Evolutionary conservation across 2,329 filamentous ascomycete species (phyloP).

Genomic region (Colletotrichum melonis): DNA sequence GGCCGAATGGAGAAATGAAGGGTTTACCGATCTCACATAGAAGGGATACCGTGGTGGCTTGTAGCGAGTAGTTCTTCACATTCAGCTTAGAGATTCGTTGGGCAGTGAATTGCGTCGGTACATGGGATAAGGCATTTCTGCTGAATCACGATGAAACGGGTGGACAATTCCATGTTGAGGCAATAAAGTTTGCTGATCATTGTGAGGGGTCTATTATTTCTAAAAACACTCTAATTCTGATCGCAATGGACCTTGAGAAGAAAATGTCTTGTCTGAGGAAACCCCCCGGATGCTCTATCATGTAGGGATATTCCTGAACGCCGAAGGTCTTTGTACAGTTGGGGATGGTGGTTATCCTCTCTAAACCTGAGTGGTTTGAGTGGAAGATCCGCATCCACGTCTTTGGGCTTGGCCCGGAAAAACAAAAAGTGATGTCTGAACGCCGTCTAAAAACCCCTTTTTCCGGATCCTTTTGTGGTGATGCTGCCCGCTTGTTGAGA

Average conservation of each 20-base stretch:
- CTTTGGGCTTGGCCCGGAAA: not conserved
- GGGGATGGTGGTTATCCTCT: not conserved
- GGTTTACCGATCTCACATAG: no score
- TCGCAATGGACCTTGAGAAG: not conserved
- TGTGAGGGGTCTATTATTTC: conserved; percentile 23
- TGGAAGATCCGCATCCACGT: not conserved
- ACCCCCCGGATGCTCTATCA: conserved; percentile 23
- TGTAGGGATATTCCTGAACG: conserved; percentile 30
- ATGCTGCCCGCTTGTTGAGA: conserved; percentile 29
- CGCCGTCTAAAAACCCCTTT: conserved; percentile 28
- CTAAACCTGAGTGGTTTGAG: not conserved
- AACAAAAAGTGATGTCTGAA: conserved; percentile 1
- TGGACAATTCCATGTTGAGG: not conserved
- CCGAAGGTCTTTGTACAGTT: conserved; percentile 24
- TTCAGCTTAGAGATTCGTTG: no score
- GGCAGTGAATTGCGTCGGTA: no score
- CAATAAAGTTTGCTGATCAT: conserved; percentile 12
- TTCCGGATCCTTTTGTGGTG: conserved; percentile 5
- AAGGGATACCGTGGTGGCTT: no score
- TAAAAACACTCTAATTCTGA: conserved; percentile 12
- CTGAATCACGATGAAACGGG: not conserved
- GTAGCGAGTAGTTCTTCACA: no score
- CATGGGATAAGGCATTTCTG: not conserved
- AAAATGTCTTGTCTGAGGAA: not conserved
- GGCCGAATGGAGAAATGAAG: conserved; percentile 40